Base-by-base conservation (phyloP, 306 rosid genomes). In the Datisca glomerata region DNA sequence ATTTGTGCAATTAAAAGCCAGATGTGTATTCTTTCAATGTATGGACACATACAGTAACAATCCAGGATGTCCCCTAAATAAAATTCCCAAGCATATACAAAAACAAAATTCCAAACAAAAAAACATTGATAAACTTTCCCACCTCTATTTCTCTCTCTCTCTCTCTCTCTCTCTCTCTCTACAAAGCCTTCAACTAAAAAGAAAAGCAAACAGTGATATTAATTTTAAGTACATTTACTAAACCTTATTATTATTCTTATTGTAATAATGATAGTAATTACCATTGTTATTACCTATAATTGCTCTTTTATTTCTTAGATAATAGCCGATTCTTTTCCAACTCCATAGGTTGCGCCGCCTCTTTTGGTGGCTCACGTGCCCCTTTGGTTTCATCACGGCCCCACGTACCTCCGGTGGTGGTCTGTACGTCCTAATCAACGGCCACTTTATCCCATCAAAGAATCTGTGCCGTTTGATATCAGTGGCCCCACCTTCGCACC, bases 371-470 rank as follows among this genome's bases (percentile, higher is more conserved):
- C 45, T 39, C 65, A 67, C 53, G 38, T 69, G 53, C 1, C 65
- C n/a, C 55, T 45, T 85, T 2, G 31, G 46, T 27, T 31, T 81
- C 53, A 52, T 75, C 60, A 41, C 6, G 2, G 73, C 8, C 23
- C 84, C 92, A n/a, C 44, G 49, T 7, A 79, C 69, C 49, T 74
- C 77, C 20, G 94, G 97, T 0, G 94, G 97, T 0, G 93, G 56
- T 53, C 57, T 35, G 16, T 89, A 76, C 4, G 51, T 74, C 9
- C 93, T 41, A 16, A 89, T 64, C 71, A 89, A 59, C 7, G 97
- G 75, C 97, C 97, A 89, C 45, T 89, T 89, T 2, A 89, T 80
- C 60, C 97, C 97, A 8, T 48, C 40, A 0, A 89, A 89, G 59
- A 83, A 89, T 0, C 86, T 72, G 60, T 89, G 97, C 6, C 76